Conservation (phyloP, 1,139 yeast genomes). For the Yamadazyma epiphylla region DNA sequence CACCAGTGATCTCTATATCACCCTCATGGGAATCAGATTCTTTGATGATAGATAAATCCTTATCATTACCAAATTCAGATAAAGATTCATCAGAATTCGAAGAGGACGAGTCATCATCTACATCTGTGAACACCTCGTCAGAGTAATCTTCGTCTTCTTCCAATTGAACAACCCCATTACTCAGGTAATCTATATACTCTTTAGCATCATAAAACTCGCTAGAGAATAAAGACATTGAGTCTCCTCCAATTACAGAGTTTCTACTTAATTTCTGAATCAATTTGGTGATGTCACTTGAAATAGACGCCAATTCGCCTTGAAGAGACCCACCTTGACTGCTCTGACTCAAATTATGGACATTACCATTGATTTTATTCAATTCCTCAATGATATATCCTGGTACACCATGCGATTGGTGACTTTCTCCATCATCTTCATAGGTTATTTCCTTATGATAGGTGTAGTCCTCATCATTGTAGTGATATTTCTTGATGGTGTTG, state of each 20-base stretch:
- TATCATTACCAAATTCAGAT: slow-evolving; percentile 3
- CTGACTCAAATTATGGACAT: slow-evolving; percentile 17
- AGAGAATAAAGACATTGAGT: slow-evolving; percentile 27
- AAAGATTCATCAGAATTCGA: slow-evolving; percentile 4
- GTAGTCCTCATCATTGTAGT: slow-evolving; percentile 9
- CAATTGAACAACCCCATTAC: slow-evolving; percentile 34
- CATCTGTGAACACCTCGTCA: slow-evolving; percentile 6
- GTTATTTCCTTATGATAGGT: slow-evolving; percentile 10
- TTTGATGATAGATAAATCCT: slow-evolving; percentile 9
- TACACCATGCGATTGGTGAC: background rate
- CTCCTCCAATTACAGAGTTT: slow-evolving; percentile 10
- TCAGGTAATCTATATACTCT: slow-evolving; percentile 43
- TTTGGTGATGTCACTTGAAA: slow-evolving; percentile 17
- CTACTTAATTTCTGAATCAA: slow-evolving; percentile 14
- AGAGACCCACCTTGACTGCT: background rate
- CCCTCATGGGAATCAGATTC: slow-evolving; percentile 10
- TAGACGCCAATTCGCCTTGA: slow-evolving; percentile 5
- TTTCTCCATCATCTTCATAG: slow-evolving; percentile 8
- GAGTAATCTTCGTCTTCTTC: slow-evolving; percentile 12
- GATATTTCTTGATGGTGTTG: slow-evolving; percentile 39
- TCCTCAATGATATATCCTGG: slow-evolving; percentile 10
- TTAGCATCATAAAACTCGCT: slow-evolving; percentile 66
- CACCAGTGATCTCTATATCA: slow-evolving; percentile 1
- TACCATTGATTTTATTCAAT: slow-evolving; percentile 17
- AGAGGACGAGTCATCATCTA: slow-evolving; percentile 7